Conservation (phyloP, 75 land plant species). For the Pinus tabuliformis region DNA sequence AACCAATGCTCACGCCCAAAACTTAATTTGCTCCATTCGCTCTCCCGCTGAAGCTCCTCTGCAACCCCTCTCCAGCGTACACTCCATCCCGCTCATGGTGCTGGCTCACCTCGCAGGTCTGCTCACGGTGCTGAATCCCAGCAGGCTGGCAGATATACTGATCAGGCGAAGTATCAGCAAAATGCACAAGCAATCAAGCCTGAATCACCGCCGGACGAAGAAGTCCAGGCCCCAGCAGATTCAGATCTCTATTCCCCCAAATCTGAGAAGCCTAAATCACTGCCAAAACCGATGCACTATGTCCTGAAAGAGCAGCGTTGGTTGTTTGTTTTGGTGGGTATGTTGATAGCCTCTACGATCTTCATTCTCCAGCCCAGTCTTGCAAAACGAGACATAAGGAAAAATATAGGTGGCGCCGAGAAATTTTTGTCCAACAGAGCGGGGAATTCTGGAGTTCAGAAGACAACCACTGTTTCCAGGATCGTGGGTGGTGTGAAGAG, state of each 20-base stretch:
- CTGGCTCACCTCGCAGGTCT: too few species aligned
- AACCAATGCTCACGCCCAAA: too few species aligned
- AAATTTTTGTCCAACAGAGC: background rate
- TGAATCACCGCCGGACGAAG: conserved; percentile 47
- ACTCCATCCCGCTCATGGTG: too few species aligned
- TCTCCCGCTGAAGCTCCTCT: too few species aligned
- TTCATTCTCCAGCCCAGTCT: conserved; percentile 57
- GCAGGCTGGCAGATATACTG: too few species aligned
- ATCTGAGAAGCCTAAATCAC: conserved; percentile 33
- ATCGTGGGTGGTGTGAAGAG: conserved; percentile 46
- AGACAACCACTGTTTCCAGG: conserved; percentile 8
- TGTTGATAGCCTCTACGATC: conserved; percentile 63
- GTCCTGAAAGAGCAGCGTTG: conserved; percentile 64
- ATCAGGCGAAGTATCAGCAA: too few species aligned
- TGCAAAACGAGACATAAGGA: conserved; percentile 4
- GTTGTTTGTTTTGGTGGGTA: conserved; percentile 63
- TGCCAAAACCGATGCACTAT: conserved; percentile 47
- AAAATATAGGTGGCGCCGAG: background rate
- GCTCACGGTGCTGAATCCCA: too few species aligned
- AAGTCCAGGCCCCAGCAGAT: conserved; percentile 10
- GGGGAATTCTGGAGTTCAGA: conserved; percentile 6
- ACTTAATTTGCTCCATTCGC: too few species aligned
- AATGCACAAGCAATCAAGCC: conserved; percentile 15
- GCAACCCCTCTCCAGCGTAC: too few species aligned
- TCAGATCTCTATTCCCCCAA: conserved; percentile 35